Evolutionary conservation across 2,329 filamentous ascomycete species (phyloP).

Genomic region (Metarhizium brunneum): DNA sequence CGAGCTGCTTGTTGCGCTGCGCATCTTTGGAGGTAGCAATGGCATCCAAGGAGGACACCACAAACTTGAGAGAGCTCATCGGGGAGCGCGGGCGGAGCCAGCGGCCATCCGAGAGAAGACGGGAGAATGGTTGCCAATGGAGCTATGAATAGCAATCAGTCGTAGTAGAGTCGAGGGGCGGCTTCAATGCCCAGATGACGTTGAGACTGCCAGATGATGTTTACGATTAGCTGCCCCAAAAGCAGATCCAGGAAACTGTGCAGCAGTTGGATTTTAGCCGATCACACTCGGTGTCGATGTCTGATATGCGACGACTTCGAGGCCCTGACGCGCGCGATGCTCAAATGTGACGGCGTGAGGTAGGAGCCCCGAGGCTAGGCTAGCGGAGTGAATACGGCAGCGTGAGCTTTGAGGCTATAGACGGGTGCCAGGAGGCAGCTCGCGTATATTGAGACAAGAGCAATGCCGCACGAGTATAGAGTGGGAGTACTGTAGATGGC

Average conservation of each 20-base stretch:
- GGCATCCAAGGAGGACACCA: constrained; percentile 84
- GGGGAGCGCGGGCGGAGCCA: constrained; percentile 40
- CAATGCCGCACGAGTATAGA: background rate
- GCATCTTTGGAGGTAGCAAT: constrained; percentile 91
- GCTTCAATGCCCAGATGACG: background rate
- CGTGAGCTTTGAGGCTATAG: background rate
- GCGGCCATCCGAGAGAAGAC: constrained; percentile 33
- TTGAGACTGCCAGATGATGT: background rate
- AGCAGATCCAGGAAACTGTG: background rate
- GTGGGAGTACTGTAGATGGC: no score
- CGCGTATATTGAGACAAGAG: background rate
- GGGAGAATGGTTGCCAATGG: background rate
- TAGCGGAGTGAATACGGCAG: background rate
- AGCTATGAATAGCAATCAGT: background rate
- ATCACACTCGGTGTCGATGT: background rate
- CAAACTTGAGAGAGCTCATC: constrained; percentile 92
- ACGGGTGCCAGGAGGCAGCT: background rate
- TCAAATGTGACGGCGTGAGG: background rate
- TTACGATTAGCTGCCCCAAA: background rate
- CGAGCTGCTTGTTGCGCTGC: constrained; percentile 73
- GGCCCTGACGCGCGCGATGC: background rate
- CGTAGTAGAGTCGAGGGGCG: background rate
- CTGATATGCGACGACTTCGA: background rate
- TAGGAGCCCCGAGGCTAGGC: background rate
- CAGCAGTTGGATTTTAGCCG: background rate